A percentile compares a stretch with the other conserved stretches of the same genome.
These are phyloP conservation scores for Syzygium malaccense DNA, from an alignment of 441 rosid species.

Conservation along the genomic window DNA sequence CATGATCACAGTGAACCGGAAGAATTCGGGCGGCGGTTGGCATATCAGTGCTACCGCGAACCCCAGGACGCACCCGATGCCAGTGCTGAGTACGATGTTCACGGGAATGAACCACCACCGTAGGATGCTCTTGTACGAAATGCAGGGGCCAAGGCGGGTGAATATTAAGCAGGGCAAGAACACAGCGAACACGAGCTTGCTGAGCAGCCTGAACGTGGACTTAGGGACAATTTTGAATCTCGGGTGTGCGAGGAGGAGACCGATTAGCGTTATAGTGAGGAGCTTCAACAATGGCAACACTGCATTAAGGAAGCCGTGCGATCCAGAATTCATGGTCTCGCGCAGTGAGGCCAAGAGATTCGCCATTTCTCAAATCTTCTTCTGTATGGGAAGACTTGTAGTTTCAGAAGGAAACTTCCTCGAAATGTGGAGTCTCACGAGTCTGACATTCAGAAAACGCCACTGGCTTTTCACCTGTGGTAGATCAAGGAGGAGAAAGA, in stretches of 20 bases:
- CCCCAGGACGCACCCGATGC: slow-evolving; percentile 19
- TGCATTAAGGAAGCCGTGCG: slow-evolving; percentile 11
- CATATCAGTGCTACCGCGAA: slow-evolving; percentile 16
- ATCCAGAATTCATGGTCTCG: not conserved
- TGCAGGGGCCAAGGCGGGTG: slow-evolving; percentile 18
- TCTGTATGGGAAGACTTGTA: too few species aligned
- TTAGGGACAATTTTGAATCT: slow-evolving; percentile 20
- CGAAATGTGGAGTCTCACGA: not conserved
- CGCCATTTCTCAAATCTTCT: too few species aligned
- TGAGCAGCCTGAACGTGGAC: slow-evolving; percentile 22
- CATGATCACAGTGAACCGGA: slow-evolving; percentile 25
- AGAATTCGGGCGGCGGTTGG: slow-evolving; percentile 19
- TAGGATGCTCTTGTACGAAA: slow-evolving; percentile 8
- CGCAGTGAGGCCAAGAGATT: not conserved
- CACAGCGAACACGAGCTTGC: slow-evolving; percentile 23
- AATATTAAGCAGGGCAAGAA: slow-evolving; percentile 33
- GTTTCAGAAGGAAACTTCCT: not conserved
- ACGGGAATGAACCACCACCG: slow-evolving; percentile 36
- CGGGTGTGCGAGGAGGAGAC: slow-evolving; percentile 21
- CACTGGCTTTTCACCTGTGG: not conserved
- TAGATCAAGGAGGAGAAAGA: not conserved
- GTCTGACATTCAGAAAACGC: not conserved
- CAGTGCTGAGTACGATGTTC: slow-evolving; percentile 19
- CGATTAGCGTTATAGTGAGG: slow-evolving; percentile 15
- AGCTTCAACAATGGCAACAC: slow-evolving; percentile 27